Percentiles rank a stretch among this genome's conserved stretches.
phyloP scores from a whole-genome alignment of 202 grass and related monocot genomes.

The Hordeum pubiflorum region DNA sequence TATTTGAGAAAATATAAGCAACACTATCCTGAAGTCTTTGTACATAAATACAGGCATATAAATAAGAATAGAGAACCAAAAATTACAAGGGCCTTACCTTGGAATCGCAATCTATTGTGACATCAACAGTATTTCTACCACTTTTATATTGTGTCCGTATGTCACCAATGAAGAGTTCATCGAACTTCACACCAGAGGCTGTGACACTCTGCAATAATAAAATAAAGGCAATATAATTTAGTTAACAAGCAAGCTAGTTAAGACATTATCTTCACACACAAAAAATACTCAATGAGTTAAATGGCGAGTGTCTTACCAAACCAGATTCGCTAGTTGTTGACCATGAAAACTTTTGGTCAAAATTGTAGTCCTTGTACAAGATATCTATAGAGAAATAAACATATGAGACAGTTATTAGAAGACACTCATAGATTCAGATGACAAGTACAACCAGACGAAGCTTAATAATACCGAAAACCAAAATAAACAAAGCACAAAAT shows the following conservation, averaged over 20 bases:
- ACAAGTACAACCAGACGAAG: background rate
- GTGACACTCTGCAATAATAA: conserved; percentile 40
- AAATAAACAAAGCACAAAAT: background rate
- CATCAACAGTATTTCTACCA: conserved; percentile 60
- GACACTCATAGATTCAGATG: background rate
- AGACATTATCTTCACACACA: background rate
- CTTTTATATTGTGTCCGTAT: conserved; percentile 62
- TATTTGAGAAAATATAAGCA: background rate
- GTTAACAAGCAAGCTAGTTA: conserved; percentile 2
- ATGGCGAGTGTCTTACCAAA: conserved; percentile 34
- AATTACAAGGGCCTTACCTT: conserved; percentile 36
- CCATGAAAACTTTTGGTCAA: conserved; percentile 74
- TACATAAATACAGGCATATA: background rate
- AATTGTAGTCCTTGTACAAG: conserved; percentile 83
- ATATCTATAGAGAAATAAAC: conserved; percentile 47
- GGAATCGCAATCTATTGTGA: conserved; percentile 72
- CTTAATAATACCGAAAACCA: background rate
- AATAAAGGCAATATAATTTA: background rate
- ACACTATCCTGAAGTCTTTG: background rate
- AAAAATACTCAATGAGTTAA: background rate
- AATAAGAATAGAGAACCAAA: background rate
- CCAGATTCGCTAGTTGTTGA: conserved; percentile 42
- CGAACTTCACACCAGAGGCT: conserved; percentile 62
- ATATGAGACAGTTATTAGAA: background rate
- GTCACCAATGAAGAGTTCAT: conserved; percentile 68